Conservation (phyloP, 1,284 basidiomycete genomes). For the Leucoagaricus sp. region DNA sequence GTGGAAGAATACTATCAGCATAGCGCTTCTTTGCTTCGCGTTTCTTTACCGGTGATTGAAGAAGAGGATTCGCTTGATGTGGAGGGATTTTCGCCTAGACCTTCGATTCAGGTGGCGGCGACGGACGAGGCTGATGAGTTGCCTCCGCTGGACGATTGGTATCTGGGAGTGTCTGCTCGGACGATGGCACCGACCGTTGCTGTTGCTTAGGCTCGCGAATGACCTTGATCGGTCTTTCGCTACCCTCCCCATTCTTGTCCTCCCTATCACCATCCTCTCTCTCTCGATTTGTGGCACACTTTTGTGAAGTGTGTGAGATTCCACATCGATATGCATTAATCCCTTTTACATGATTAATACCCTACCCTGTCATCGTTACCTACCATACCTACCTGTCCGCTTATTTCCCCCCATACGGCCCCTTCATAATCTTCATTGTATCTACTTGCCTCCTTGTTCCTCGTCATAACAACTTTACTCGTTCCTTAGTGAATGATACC, state of each 20-base stretch:
- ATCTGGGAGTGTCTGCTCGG: slow-evolving; percentile 26
- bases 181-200: slow-evolving; percentile 1
- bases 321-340: too few species aligned
- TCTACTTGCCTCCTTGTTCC: too few species aligned
- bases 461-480: too few species aligned
- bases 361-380: not conserved
- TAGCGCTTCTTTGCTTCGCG: slow-evolving; percentile 5
- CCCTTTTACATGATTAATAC: not conserved
- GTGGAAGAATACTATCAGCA: slow-evolving; percentile 13
- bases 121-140: slow-evolving; percentile 39
- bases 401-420: too few species aligned
- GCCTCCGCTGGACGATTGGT: slow-evolving; percentile 44
- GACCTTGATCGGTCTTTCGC: not conserved
- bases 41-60: slow-evolving; percentile 14
- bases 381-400: not conserved
- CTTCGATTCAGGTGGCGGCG: slow-evolving; percentile 19
- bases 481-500: too few species aligned
- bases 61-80: slow-evolving; percentile 12
- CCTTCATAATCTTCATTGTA: too few species aligned
- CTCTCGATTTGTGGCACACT: not conserved
- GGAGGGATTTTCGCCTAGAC: slow-evolving; percentile 7
- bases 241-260: not conserved
- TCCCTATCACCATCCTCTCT: too few species aligned
- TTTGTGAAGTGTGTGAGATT: not conserved
- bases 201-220: not conserved